Percentiles rank a stretch among this genome's conserved stretches.
phyloP scores from a whole-genome alignment of 208 protist species.

The Wallacemonas collosoma region DNA sequence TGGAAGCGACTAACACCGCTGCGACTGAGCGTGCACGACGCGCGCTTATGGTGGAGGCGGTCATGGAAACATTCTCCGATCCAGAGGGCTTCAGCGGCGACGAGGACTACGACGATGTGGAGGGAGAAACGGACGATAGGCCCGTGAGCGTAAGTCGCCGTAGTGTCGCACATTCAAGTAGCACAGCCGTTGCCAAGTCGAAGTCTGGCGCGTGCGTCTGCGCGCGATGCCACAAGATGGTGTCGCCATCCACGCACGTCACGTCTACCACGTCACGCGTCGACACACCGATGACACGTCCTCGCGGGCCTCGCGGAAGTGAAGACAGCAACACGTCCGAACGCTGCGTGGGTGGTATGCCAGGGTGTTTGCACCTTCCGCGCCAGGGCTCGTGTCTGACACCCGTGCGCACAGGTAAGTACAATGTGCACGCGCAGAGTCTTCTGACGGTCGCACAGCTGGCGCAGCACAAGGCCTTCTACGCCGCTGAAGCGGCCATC shows the following conservation, averaged over 20 bases:
- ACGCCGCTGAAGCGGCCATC: slow-evolving; percentile 5
- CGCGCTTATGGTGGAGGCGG: not conserved
- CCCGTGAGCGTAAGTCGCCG: too few species aligned
- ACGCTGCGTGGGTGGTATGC: not conserved
- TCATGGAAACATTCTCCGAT: slow-evolving; percentile 14
- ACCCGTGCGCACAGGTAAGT: not conserved
- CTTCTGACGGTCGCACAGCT: slow-evolving; percentile 12
- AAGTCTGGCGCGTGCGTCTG: not conserved
- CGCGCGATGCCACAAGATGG: slow-evolving; percentile 2
- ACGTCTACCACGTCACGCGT: too few species aligned
- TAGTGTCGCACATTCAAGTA: too few species aligned
- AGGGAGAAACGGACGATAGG: too few species aligned
- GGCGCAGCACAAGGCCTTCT: slow-evolving; percentile 11
- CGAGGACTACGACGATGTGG: too few species aligned
- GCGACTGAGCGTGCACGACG: slow-evolving; percentile 7
- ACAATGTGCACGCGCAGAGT: slow-evolving; percentile 6
- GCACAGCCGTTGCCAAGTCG: too few species aligned
- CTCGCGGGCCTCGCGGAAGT: too few species aligned
- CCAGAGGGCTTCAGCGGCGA: not conserved
- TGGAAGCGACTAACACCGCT: slow-evolving; percentile 12
- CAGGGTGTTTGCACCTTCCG: not conserved
- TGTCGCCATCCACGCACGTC: not conserved
- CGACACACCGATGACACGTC: not conserved
- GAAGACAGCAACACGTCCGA: not conserved
- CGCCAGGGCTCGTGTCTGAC: not conserved